Evolutionary conservation across 352 stramenopile genomes (phyloP), one percentile per base, ranked within the genome.

Genomic region (Peronospora tabacina): DNA sequence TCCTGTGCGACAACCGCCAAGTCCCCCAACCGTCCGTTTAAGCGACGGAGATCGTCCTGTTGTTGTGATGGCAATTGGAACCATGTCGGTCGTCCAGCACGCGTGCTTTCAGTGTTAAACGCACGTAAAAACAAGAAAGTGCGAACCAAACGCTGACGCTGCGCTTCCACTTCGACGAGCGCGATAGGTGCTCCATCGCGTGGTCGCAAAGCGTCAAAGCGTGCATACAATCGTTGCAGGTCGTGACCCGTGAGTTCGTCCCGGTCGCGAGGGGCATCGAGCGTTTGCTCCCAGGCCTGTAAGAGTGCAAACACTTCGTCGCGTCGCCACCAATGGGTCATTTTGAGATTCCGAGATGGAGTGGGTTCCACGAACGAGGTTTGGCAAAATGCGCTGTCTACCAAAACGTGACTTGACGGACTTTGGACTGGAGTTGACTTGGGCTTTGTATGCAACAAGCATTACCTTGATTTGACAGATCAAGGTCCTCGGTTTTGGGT

Each of bases 281-380:
- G 2, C 15, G 57, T 43, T 38, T 69, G 48, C 13, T 60, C 55
- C 63, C 63, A 72, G 32, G 60, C 63, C 30, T 67, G 52, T n/a
- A 72, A 17, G 7, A 72, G 52, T 19, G 51, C 52, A 17, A 51
- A 34, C 2, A 72, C 24, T 46, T 72, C 60, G 51, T 66, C 60
- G 20, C 36, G 55, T 59, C 55, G 60, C 63, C 63, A 72, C 59
- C 42, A 62, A 49, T 56, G 49, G 24, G 52, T 40, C 53, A 67
- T 68, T n/a, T 9, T 0, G 13, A 1, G 13, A 19, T 20, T 38
- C n/a, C 11, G 3, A 6, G 16, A 24, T 42, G 10, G 36, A 42
- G 15, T 42, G n/a, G n/a, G n/a, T 36, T 5, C 30, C 2, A 15
- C 5, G 10, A 35, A 7, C 10, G 30, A 15, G 20, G 20, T 22